Base-by-base conservation (phyloP, 2,329 filamentous ascomycete genomes). In the Sarocladiaceae sp. region DNA sequence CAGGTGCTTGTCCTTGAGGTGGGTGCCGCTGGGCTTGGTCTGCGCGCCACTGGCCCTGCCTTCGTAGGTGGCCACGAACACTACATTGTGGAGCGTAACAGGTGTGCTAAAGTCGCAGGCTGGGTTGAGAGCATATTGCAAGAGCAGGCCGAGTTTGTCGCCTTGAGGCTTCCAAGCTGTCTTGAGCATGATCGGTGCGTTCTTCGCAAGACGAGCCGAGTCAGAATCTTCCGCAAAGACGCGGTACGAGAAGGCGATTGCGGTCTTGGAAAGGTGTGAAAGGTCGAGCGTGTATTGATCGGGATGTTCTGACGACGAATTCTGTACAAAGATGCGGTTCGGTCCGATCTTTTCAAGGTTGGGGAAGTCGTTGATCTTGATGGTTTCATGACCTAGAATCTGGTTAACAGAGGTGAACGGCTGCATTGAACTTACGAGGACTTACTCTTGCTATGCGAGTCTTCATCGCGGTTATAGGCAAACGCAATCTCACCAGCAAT, bases 241-340 rank as follows among this genome's bases (percentile, higher is more conserved):
- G 56, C 90, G 86, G 63, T 97, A 98, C 48, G 93, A 95, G 69
- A 98, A 97, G 6, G 85, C 91, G 6, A 91, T 82, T 0, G 83
- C 77, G 2, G 87, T 83, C 55, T 83, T 80, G 53, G 81, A 73
- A 49, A 96, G 76, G 58, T 83, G 80, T 12, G 80, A 73, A 6
- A 93, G 67, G 49, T 90, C 79, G 24, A 98, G 69, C 0, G 71
- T 78, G 65, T 94, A 98, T 58, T 91, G 83, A 47, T 94, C 90
- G 3, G 84, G 76, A 47, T 77, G 81, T 9, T 83, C 79, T 1
- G 72, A 58, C 1, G 69, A 65, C 4, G 76, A 71, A 53, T 88
- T 84, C 24, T 82, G 80, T 43, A 97, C 82, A 64, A 97, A 95
- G 46, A 89, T 86, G 33, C 88, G 88, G 61, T 98, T 98, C 1